These are phyloP conservation scores for Entomortierella lignicola DNA, from an alignment of 192 early-diverging fungal species.

Conservation along the genomic window DNA sequence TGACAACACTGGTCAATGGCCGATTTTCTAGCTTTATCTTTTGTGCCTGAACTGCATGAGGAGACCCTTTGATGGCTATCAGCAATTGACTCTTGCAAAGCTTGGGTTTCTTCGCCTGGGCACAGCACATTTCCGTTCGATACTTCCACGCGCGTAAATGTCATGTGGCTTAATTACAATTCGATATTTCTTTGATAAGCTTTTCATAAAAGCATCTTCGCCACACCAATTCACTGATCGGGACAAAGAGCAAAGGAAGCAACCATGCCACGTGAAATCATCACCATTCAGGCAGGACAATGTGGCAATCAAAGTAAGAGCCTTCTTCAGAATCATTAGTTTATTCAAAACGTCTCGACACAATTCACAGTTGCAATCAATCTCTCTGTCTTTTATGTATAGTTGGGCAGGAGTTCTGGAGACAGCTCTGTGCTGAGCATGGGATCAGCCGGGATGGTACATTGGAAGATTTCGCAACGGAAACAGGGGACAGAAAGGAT, in stretches of 20 bases:
- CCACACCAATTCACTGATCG: neutral
- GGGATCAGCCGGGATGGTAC: constrained; percentile 95
- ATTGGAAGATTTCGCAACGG: constrained; percentile 91
- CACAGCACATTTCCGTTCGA: too few relatives aligned
- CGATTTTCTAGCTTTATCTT: too few relatives aligned
- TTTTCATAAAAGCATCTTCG: neutral
- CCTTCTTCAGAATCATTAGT: neutral
- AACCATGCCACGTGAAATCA: constrained; percentile 92
- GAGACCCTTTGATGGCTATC: too few relatives aligned
- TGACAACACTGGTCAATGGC: too few relatives aligned
- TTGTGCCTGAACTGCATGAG: too few relatives aligned
- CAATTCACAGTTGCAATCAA: neutral
- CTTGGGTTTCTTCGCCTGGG: too few relatives aligned
- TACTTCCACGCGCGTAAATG: too few relatives aligned
- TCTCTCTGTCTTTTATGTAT: constrained; percentile 3
- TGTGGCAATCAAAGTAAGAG: constrained; percentile 97
- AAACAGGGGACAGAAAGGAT: constrained; percentile 93
- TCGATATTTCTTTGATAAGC: neutral
- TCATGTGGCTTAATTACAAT: too few relatives aligned
- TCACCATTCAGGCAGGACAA: constrained; percentile 96
- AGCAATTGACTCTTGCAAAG: too few relatives aligned
- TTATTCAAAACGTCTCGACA: neutral
- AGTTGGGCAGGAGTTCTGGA: constrained; percentile 98
- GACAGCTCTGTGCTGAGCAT: constrained; percentile 92
- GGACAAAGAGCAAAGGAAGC: neutral